These are phyloP conservation scores for Annulohypoxylon truncatum DNA, from an alignment of 2,329 filamentous ascomycete species.

Conservation along the genomic window DNA sequence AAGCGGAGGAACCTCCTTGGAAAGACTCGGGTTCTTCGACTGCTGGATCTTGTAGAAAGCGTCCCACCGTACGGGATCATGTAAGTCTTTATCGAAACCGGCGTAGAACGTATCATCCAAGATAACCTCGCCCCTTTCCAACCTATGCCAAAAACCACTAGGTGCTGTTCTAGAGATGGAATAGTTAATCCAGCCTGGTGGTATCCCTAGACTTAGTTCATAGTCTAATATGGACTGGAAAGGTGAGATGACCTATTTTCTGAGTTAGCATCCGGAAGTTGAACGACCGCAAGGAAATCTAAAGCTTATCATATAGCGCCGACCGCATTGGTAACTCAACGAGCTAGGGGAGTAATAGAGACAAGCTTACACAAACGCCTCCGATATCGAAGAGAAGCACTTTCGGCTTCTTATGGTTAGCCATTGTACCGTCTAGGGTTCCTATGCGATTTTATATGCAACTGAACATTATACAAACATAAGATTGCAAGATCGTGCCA, in stretches of 20 bases:
- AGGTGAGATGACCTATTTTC: conserved; percentile 82
- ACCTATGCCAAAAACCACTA: conserved; percentile 84
- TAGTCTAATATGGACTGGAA: conserved; percentile 95
- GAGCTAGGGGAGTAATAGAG: not conserved
- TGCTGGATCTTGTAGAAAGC: conserved; percentile 66
- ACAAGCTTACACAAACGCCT: conserved; percentile 88
- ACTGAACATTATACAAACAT: not conserved
- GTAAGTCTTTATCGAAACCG: conserved; percentile 80
- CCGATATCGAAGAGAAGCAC: conserved; percentile 94
- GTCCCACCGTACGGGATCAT: conserved; percentile 74
- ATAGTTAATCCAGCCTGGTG: conserved; percentile 90
- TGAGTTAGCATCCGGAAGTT: conserved; percentile 33
- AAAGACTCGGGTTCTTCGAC: conserved; percentile 55
- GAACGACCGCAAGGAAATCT: not conserved
- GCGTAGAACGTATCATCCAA: conserved; percentile 81
- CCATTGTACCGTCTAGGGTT: conserved; percentile 51
- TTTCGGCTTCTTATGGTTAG: conserved; percentile 66
- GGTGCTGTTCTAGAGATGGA: conserved; percentile 84
- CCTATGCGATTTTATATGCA: not conserved
- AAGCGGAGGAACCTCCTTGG: conserved; percentile 65
- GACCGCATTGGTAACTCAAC: not conserved
- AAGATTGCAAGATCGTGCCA: not conserved
- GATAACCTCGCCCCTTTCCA: conserved; percentile 85
- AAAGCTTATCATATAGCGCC: not conserved
- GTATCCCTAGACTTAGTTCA: conserved; percentile 80